Percentiles rank a stretch among this genome's conserved stretches.
Conservation (phyloP, 768 basidiomycete species). For the Hebeloma cylindrosporum region DNA sequence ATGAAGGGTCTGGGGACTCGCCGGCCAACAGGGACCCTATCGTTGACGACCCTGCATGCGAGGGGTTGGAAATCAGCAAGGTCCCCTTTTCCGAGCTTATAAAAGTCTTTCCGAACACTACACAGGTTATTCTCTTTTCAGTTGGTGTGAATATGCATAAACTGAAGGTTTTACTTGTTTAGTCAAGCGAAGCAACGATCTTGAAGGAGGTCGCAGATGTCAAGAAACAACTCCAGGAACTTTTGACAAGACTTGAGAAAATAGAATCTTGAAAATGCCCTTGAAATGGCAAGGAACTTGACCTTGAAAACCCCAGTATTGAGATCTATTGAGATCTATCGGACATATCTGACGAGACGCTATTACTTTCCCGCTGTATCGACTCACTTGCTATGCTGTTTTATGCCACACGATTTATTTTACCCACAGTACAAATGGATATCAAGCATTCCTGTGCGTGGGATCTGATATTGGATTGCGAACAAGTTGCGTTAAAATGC, state of each 20-base stretch:
- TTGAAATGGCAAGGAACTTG: neutral
- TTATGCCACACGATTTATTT: too few relatives aligned
- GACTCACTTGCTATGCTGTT: too few relatives aligned
- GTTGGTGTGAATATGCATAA: neutral
- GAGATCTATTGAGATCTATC: neutral
- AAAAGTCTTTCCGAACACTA: slow-evolving; percentile 70
- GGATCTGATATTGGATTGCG: slow-evolving; percentile 26
- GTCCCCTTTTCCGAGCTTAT: slow-evolving; percentile 70
- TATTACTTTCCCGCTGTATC: neutral
- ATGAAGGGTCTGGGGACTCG: slow-evolving; percentile 58
- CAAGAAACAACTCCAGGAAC: slow-evolving; percentile 42
- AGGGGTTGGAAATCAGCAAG: slow-evolving; percentile 65
- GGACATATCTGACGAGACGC: too few relatives aligned
- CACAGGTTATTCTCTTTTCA: slow-evolving; percentile 49
- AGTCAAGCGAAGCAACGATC: slow-evolving; percentile 74
- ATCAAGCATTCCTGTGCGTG: slow-evolving; percentile 11
- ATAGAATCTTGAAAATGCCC: slow-evolving; percentile 8
- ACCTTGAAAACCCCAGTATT: neutral
- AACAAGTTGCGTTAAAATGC: slow-evolving; percentile 61
- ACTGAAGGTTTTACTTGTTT: neutral
- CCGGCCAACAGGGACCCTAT: slow-evolving; percentile 58
- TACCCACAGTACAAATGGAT: neutral
- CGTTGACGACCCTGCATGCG: slow-evolving; percentile 53
- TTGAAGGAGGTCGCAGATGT: slow-evolving; percentile 62
- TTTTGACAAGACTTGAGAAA: slow-evolving; percentile 39